A percentile compares a stretch with the other conserved stretches of the same genome.
Evolutionary conservation across 2,329 filamentous ascomycete genomes (phyloP).

Genomic region (Furcasterigmium sp.): DNA sequence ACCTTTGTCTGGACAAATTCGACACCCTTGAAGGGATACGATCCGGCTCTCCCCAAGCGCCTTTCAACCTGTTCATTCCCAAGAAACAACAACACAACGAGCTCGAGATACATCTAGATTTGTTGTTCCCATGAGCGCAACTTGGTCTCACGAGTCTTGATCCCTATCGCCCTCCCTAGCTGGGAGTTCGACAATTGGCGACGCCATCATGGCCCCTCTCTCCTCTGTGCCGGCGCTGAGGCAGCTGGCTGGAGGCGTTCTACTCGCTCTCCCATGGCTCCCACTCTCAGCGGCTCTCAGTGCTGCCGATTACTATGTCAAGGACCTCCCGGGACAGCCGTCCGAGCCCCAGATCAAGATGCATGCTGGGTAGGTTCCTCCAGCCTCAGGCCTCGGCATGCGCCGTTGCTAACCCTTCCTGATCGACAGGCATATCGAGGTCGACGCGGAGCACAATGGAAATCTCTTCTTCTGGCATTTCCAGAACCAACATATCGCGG

Average conservation of each 20-base stretch:
- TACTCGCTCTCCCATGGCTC: constrained; percentile 38
- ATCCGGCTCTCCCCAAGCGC: background rate
- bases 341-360: constrained; percentile 76
- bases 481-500: constrained; percentile 90
- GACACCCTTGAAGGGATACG: background rate
- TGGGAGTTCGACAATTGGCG: constrained; percentile 8
- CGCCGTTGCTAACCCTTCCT: constrained; percentile 10
- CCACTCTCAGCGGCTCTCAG: constrained; percentile 22
- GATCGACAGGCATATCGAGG: constrained; percentile 74
- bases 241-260: constrained; percentile 14
- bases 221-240: constrained; percentile 17
- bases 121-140: constrained; percentile 5
- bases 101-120: background rate
- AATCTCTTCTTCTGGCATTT: constrained; percentile 99
- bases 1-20: background rate
- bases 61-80: background rate
- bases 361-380: constrained; percentile 86
- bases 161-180: constrained; percentile 3
- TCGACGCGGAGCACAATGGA: constrained; percentile 78
- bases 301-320: constrained; percentile 81
- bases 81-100: too few species aligned
- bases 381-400: constrained; percentile 12
- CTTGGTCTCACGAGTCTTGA: background rate
- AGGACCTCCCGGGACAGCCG: constrained; percentile 78
- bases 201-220: constrained; percentile 12